Percentiles rank a stretch among this genome's conserved stretches.
phyloP scores from a whole-genome alignment of 2,329 filamentous ascomycete species.

The Parascedosporium putredinis region DNA sequence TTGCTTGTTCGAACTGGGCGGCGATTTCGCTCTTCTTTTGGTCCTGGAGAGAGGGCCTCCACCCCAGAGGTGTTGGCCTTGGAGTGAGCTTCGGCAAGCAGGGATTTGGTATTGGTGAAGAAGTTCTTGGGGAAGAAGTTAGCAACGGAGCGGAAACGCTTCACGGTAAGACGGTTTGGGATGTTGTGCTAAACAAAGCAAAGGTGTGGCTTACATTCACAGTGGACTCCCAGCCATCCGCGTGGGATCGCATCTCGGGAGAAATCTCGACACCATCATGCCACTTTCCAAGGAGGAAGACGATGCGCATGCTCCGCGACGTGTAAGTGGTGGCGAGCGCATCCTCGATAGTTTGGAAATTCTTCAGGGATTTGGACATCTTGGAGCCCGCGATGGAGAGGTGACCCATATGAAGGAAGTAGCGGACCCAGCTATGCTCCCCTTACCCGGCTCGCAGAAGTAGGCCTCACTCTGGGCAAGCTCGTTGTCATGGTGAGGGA shows the following conservation, averaged over 20 bases:
- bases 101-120: constrained; percentile 46
- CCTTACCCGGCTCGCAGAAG: constrained; percentile 45
- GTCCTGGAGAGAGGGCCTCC: constrained; percentile 27
- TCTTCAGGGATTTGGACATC: constrained; percentile 94
- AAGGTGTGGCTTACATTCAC: constrained; percentile 43
- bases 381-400: constrained; percentile 76
- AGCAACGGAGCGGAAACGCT: constrained; percentile 11
- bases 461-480: constrained; percentile 85
- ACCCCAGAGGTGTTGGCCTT: constrained; percentile 17
- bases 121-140: constrained; percentile 39
- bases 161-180: no score
- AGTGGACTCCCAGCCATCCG: constrained; percentile 69
- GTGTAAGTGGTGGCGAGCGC: constrained; percentile 64
- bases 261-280: constrained; percentile 88
- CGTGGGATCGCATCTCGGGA: constrained; percentile 64
- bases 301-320: constrained; percentile 67
- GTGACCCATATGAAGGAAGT: constrained; percentile 94
- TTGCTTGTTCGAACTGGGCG: constrained; percentile 34
- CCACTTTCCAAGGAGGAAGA: constrained; percentile 83
- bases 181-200: neutral
- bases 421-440: constrained; percentile 77
- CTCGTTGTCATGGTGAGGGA: constrained; percentile 91
- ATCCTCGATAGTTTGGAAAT: constrained; percentile 87
- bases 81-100: constrained; percentile 34
- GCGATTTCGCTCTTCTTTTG: constrained; percentile 13